Evolutionary conservation across 768 basidiomycete species (phyloP).

Genomic region (Boletus speciosus): DNA sequence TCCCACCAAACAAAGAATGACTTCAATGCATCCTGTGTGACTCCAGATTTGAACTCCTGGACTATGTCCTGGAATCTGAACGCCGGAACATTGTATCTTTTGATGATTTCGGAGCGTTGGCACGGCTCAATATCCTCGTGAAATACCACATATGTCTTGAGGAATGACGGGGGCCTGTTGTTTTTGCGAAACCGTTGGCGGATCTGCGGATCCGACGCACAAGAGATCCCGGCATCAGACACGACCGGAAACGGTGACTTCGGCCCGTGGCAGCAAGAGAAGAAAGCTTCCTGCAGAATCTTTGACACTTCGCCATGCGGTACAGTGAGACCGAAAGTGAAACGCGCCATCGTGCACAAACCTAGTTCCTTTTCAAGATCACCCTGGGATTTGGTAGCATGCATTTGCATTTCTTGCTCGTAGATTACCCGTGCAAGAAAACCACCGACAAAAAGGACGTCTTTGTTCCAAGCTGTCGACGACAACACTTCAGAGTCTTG

Average conservation of each 20-base stretch:
- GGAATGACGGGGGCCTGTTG: constrained; percentile 1
- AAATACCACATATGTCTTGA: constrained; percentile 4
- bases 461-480: constrained; percentile 78
- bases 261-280: not conserved
- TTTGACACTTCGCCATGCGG: constrained; percentile 29
- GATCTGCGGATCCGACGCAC: not conserved
- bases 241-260: constrained; percentile 16
- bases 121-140: not conserved
- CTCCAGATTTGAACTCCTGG: constrained; percentile 10
- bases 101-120: constrained; percentile 5
- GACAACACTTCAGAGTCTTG: not conserved
- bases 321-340: constrained; percentile 47
- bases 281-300: constrained; percentile 15
- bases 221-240: constrained; percentile 6
- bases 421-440: constrained; percentile 79
- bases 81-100: not conserved
- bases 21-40: constrained; percentile 3
- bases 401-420: constrained; percentile 75
- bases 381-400: not conserved
- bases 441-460: constrained; percentile 80
- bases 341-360: constrained; percentile 78
- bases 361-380: constrained; percentile 28
- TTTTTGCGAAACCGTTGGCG: constrained; percentile 10
- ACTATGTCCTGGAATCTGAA: constrained; percentile 7
- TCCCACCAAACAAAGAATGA: constrained; percentile 15